These are phyloP conservation scores for Colletotrichum simmondsii DNA, from an alignment of 2,329 filamentous ascomycete genomes.

Conservation along the genomic window DNA sequence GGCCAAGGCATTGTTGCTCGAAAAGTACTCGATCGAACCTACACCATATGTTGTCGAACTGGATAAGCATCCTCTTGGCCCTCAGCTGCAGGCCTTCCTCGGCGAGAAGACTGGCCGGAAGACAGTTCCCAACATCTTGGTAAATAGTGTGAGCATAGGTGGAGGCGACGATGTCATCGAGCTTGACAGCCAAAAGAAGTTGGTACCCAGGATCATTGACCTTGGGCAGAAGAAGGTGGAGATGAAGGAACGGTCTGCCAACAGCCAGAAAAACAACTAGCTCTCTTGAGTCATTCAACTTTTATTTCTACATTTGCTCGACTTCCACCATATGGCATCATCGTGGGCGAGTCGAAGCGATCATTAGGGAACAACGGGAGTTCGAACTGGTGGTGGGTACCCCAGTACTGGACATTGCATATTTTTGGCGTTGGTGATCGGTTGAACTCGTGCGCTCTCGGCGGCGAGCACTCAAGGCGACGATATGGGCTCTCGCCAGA, in stretches of 20 bases:
- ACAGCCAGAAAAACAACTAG: constrained; percentile 23
- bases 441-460: constrained; percentile 5
- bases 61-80: constrained; percentile 81
- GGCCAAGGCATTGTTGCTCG: constrained; percentile 86
- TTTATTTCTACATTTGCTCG: constrained; percentile 12
- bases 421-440: constrained; percentile 30
- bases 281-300: background rate
- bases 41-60: constrained; percentile 90
- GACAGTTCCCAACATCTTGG: constrained; percentile 92
- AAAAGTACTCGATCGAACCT: constrained; percentile 86
- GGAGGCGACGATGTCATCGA: constrained; percentile 87
- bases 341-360: background rate
- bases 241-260: constrained; percentile 58
- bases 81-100: constrained; percentile 77
- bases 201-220: constrained; percentile 77
- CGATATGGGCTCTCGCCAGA: background rate
- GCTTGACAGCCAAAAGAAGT: constrained; percentile 72
- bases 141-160: constrained; percentile 89
- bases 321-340: background rate
- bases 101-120: constrained; percentile 78
- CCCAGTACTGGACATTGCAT: constrained; percentile 30
- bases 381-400: constrained; percentile 3
- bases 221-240: constrained; percentile 76
- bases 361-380: constrained; percentile 10
- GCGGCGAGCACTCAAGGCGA: background rate